Evolutionary conservation across 805 yeast species (phyloP), one percentile per base, ranked within the genome.

Genomic region (Clavispora fructus): DNA sequence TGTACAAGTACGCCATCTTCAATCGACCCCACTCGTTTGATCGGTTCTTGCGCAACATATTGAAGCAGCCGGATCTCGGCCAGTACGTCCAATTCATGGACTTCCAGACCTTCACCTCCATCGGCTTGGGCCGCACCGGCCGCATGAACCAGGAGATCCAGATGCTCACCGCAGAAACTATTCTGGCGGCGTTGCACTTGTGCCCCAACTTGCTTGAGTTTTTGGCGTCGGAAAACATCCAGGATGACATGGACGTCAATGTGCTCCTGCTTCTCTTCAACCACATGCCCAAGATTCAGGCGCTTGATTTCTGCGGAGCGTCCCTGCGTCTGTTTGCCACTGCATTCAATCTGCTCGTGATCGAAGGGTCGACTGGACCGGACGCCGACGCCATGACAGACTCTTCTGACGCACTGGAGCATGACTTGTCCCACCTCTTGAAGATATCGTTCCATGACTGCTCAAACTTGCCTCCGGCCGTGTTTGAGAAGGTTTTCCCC

Each of bases 131-230:
- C 2, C 73, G 97, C 52, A 86, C 97, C 0, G 88, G 87, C 10
- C 77, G 84, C 55, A 90, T 90, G 96, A 91, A 87, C 66, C 83
- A 80, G 63, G 95, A 87, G 64, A 90, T 90, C 55, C 95, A 90
- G 64, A 87, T 87, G 87, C 88, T 90, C 35, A 90, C 96, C 0
- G 73, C 83, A 35, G 68, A 70, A 26, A 90, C 96, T 2, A 80
- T 90, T 23, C 63, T 78, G 40, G 71, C 78, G 19, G 87, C 88
- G 47, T 69, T 90, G 27, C 59, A 65, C 42, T 63, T 79, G 47
- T 82, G 87, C 1, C 85, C 88, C 0, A 82, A 85, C 52, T 65
- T 91, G 42, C 67, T 78, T 10, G 96, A 90, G 61, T 88, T 91
- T 61, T 68, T 89, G 46, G 94, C 89, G 2, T 79, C 86, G 52